phyloP scores from a whole-genome alignment of 495 filamentous ascomycete species.

The Aspergillus indologenus region DNA sequence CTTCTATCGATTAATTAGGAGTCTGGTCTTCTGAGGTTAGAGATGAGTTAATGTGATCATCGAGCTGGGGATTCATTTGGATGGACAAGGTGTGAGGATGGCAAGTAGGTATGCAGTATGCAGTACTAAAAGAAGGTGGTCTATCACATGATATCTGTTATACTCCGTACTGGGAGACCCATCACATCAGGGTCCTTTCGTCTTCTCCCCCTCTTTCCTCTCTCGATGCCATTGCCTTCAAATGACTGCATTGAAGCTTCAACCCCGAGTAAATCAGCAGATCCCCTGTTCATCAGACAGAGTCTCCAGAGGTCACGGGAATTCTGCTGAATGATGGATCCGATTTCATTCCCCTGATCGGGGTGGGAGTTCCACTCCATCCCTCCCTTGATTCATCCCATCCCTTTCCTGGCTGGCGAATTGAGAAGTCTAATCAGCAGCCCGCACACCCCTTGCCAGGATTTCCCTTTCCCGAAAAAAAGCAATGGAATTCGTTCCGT shows the following conservation, averaged over 20 bases:
- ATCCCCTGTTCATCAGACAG: background rate
- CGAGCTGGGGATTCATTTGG: too few species aligned
- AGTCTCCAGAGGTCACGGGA: background rate
- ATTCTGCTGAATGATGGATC: background rate
- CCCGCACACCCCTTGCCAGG: background rate
- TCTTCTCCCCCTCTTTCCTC: background rate
- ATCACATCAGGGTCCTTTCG: background rate
- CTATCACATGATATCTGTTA: background rate
- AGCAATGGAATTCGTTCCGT: background rate
- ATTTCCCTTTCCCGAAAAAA: background rate
- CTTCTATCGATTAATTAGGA: too few species aligned
- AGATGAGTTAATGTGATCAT: too few species aligned
- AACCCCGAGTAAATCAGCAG: background rate
- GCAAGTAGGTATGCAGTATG: too few species aligned
- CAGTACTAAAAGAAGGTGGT: too few species aligned
- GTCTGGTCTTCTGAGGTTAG: too few species aligned
- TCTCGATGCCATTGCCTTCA: background rate
- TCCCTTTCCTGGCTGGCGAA: background rate
- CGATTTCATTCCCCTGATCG: conserved; percentile 1
- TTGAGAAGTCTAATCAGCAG: background rate
- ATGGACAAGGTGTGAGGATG: too few species aligned
- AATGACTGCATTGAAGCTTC: background rate
- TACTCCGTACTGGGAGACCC: background rate
- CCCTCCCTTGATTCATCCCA: conserved; percentile 2
- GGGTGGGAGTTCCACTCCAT: background rate